Conservation (phyloP, 148 eudicot genomes). For the Vaccinium macrocarpon region DNA sequence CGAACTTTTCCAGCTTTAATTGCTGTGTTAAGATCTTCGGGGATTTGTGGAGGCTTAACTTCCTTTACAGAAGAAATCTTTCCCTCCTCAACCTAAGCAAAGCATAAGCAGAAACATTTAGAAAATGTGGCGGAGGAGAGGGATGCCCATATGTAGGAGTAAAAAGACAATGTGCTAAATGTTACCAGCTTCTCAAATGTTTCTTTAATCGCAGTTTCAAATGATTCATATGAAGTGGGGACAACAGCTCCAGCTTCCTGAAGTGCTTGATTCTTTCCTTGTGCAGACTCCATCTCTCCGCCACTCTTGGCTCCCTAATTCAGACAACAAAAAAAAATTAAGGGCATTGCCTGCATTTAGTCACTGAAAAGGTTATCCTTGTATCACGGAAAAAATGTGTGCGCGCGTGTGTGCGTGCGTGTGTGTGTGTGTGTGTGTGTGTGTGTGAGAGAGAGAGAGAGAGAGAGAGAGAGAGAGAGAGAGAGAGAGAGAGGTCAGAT, state of each 20-base stretch:
- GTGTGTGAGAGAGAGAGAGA: too few species aligned
- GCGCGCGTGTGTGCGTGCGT: too few species aligned
- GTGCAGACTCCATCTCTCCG: conserved; percentile 97
- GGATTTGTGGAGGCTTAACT: conserved; percentile 92
- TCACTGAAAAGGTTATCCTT: background rate
- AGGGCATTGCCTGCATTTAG: background rate
- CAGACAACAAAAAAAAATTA: conserved; percentile 15
- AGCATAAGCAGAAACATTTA: background rate
- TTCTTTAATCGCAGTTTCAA: conserved; percentile 77
- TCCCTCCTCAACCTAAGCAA: conserved; percentile 62
- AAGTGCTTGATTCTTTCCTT: conserved; percentile 94
- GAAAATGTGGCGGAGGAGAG: conserved; percentile 7
- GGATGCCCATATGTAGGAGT: background rate
- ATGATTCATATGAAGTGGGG: conserved; percentile 90
- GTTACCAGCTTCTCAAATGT: conserved; percentile 77
- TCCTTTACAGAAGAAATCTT: conserved; percentile 76
- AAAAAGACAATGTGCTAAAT: background rate
- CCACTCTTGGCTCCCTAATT: conserved; percentile 94
- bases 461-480: background rate
- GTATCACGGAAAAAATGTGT: background rate
- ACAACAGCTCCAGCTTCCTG: conserved; percentile 88
- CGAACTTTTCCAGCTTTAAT: conserved; percentile 99
- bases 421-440: too few species aligned
- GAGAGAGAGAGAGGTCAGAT: background rate
- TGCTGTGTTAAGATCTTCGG: conserved; percentile 87